phyloP scores from a whole-genome alignment of 2,329 filamentous ascomycete species.

The Aureobasidium mangrovei region DNA sequence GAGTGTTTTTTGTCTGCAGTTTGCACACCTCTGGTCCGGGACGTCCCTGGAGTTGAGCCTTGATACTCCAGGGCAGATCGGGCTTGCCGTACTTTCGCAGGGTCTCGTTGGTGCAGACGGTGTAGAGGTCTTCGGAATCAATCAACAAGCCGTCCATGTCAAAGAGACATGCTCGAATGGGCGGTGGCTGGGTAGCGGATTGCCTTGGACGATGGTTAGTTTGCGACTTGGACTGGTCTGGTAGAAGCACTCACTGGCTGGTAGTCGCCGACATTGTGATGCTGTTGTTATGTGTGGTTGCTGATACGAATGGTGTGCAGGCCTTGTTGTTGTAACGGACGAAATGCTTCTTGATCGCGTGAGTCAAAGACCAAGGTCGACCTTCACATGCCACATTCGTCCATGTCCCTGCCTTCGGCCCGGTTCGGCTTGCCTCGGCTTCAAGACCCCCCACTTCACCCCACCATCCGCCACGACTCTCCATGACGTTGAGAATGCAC shows the following conservation, averaged over 20 bases:
- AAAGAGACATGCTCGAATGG: constrained; percentile 85
- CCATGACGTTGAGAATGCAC: too few species aligned
- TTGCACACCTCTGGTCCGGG: constrained; percentile 45
- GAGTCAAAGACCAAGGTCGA: neutral
- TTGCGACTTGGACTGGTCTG: neutral
- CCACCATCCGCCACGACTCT: neutral
- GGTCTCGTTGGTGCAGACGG: constrained; percentile 70
- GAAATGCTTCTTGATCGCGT: neutral
- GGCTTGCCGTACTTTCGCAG: constrained; percentile 67
- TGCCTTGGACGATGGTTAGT: too few species aligned
- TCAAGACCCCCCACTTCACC: neutral
- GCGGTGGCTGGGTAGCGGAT: constrained; percentile 52
- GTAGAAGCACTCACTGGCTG: neutral
- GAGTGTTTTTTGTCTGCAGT: neutral
- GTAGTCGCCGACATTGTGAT: neutral
- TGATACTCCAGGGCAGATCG: constrained; percentile 81
- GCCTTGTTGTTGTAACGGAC: too few species aligned
- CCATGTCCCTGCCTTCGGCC: neutral
- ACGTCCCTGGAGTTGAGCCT: constrained; percentile 72
- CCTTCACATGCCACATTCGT: neutral
- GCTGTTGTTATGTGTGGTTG: neutral
- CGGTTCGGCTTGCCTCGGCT: neutral
- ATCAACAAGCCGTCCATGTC: constrained; percentile 98
- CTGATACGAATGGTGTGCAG: neutral
- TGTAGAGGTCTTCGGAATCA: constrained; percentile 88